A percentile compares a stretch with the other conserved stretches of the same genome.
Conservation (phyloP, 2,329 filamentous ascomycete species). For the Furcasterigmium furcatum region DNA sequence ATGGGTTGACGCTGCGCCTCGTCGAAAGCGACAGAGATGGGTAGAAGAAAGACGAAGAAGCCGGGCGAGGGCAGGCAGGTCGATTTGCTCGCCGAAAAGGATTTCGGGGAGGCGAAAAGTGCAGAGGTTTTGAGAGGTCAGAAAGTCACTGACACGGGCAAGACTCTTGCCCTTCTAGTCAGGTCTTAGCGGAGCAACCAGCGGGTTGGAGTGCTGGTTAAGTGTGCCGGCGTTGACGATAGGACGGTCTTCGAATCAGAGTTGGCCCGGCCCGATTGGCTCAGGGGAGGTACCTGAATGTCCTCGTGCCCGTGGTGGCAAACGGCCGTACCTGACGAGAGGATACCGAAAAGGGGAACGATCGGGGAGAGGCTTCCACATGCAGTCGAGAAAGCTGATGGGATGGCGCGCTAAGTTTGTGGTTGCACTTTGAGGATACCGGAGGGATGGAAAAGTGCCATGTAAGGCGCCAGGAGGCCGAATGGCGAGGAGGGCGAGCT, state of each 20-base stretch:
- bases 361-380: not conserved
- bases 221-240: not conserved
- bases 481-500: not conserved
- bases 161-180: not conserved
- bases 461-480: not conserved
- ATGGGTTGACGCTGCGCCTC: conserved; percentile 1
- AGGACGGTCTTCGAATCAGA: not conserved
- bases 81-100: not conserved
- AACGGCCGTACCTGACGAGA: conserved; percentile 1
- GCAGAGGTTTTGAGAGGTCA: not conserved
- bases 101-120: conserved; percentile 2
- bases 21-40: not conserved
- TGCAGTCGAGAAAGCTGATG: too few species aligned
- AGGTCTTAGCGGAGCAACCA: not conserved
- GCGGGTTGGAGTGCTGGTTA: not conserved
- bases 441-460: not conserved
- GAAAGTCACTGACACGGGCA: not conserved
- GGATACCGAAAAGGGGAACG: not conserved
- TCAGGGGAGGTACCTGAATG: not conserved
- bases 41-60: not conserved
- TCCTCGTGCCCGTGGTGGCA: not conserved
- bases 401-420: not conserved
- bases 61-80: not conserved
- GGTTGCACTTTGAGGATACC: not conserved
- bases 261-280: not conserved